Evolutionary conservation across 768 basidiomycete genomes (phyloP).

Genomic region (Lanmaoa pseudosensibilis): DNA sequence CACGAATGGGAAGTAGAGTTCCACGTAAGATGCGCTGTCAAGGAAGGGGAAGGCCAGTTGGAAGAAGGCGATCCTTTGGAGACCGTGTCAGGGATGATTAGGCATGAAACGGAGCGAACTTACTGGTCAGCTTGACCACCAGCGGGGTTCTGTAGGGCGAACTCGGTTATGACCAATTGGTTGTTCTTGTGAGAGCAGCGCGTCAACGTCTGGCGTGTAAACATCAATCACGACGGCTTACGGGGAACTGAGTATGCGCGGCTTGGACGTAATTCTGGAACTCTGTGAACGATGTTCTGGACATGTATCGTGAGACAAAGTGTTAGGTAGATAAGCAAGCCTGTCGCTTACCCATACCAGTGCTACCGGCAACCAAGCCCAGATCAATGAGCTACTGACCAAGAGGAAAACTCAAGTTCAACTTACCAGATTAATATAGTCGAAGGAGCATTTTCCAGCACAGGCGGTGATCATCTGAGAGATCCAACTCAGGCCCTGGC

Average conservation of each 20-base stretch:
- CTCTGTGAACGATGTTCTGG: conserved; percentile 23
- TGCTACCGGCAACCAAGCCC: conserved; percentile 12
- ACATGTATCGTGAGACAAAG: conserved; percentile 1
- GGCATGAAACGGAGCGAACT: not conserved
- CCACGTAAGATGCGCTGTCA: conserved; percentile 31
- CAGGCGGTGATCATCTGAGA: conserved; percentile 38
- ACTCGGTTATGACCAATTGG: conserved; percentile 33
- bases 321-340: not conserved
- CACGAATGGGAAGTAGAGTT: conserved; percentile 40
- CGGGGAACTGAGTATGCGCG: conserved; percentile 31
- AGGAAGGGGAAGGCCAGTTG: conserved; percentile 36
- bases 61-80: conserved; percentile 34
- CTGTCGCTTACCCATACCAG: conserved; percentile 29
- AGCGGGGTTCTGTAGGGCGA: conserved; percentile 33
- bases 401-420: not conserved
- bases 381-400: not conserved
- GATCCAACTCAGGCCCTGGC: conserved; percentile 38
- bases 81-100: not conserved
- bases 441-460: conserved; percentile 34
- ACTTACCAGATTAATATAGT: conserved; percentile 37
- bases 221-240: conserved; percentile 1
- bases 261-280: conserved; percentile 32
- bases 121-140: conserved; percentile 34
- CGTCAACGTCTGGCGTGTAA: conserved; percentile 3
- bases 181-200: conserved; percentile 12